These are phyloP conservation scores for Jamesozyma jinghongensis DNA, from an alignment of 805 yeast genomes.

Conservation along the genomic window DNA sequence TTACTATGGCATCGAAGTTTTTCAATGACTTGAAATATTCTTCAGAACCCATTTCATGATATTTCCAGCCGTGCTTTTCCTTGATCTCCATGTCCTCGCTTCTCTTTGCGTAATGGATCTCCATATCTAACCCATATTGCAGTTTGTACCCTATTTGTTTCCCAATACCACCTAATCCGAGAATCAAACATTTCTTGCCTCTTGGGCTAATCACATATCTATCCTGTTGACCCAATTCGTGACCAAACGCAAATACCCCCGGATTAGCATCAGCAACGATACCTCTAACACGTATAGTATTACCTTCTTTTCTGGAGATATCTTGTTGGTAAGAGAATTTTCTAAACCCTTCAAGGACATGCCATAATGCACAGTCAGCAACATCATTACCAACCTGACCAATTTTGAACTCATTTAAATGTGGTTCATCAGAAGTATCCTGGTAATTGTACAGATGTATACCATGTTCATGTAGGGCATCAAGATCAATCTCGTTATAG, in stretches of 20 bases:
- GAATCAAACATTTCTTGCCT: constrained; percentile 43
- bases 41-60: constrained; percentile 29
- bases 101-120: constrained; percentile 47
- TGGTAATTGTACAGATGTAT: constrained; percentile 39
- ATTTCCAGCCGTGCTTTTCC: constrained; percentile 28
- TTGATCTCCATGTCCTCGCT: constrained; percentile 19
- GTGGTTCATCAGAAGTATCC: constrained; percentile 11
- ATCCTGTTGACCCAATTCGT: constrained; percentile 25
- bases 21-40: constrained; percentile 25
- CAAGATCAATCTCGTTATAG: constrained; percentile 41
- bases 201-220: constrained; percentile 37
- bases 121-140: constrained; percentile 44
- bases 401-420: constrained; percentile 4
- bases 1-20: constrained; percentile 42
- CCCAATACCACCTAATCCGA: constrained; percentile 59
- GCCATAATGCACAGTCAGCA: constrained; percentile 54
- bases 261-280: constrained; percentile 12
- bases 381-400: constrained; percentile 52
- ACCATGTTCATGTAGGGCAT: constrained; percentile 31
- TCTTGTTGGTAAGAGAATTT: constrained; percentile 34
- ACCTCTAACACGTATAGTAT: constrained; percentile 36
- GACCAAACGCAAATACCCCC: constrained; percentile 33
- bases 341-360: constrained; percentile 46
- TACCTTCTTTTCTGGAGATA: constrained; percentile 24
- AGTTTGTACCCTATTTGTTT: constrained; percentile 43